phyloP scores from a whole-genome alignment of 2,329 filamentous ascomycete genomes.

The Arthrobotrys iridis region DNA sequence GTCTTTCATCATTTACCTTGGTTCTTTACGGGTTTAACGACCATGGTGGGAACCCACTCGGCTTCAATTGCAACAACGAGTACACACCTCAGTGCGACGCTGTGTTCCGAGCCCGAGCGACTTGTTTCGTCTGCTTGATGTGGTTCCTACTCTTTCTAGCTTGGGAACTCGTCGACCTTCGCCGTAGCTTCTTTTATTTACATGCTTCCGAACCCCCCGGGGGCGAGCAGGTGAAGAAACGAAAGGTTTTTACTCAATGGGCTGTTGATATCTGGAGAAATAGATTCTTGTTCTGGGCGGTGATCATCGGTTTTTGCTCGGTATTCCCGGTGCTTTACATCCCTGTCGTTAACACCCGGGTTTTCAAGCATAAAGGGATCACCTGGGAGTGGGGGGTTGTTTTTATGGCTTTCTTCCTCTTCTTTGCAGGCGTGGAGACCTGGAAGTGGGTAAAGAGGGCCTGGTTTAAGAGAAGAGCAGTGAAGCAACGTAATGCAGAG shows the following conservation, averaged over 20 bases:
- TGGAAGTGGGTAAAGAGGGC: slow-evolving; percentile 76
- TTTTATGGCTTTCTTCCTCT: slow-evolving; percentile 68
- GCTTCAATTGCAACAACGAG: slow-evolving; percentile 69
- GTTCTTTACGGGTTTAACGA: slow-evolving; percentile 72
- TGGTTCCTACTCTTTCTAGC: slow-evolving; percentile 81
- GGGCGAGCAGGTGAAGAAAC: background rate
- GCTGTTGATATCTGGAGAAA: slow-evolving; percentile 72
- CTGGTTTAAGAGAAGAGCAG: slow-evolving; percentile 6
- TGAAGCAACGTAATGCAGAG: background rate
- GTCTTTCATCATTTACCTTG: slow-evolving; percentile 71
- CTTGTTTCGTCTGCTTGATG: slow-evolving; percentile 77
- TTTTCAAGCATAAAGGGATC: slow-evolving; percentile 76
- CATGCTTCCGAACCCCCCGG: slow-evolving; percentile 68
- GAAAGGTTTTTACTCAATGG: slow-evolving; percentile 70
- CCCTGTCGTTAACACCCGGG: slow-evolving; percentile 71
- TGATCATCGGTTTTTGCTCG: slow-evolving; percentile 69
- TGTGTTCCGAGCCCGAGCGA: slow-evolving; percentile 77
- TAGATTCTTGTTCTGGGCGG: slow-evolving; percentile 73
- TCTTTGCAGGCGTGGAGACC: slow-evolving; percentile 71
- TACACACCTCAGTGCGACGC: slow-evolving; percentile 69
- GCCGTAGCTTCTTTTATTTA: slow-evolving; percentile 79
- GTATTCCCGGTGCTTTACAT: slow-evolving; percentile 75
- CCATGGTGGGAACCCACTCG: slow-evolving; percentile 61
- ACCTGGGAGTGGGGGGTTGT: slow-evolving; percentile 79
- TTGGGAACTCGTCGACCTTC: slow-evolving; percentile 73